Evolutionary conservation across 768 basidiomycete genomes (phyloP), one percentile per base, ranked within the genome.

Genomic region (Boletus edulis): DNA sequence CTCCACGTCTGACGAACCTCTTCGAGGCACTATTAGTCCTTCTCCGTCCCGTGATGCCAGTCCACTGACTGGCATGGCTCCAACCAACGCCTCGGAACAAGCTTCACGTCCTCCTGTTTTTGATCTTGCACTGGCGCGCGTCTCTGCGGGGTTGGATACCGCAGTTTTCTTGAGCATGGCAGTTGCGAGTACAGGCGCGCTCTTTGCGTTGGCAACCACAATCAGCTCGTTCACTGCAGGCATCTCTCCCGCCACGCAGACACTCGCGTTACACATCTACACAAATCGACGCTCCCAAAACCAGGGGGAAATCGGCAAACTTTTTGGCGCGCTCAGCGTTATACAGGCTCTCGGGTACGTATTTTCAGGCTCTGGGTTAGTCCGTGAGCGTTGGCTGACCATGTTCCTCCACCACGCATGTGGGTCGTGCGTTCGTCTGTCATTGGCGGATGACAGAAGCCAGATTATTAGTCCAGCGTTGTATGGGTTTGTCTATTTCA

Each of bases 301-400:
- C 37, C 61, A 60, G 0, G 76, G 75, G 14, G 88, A 93, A 63
- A 74, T 78, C 13, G 94, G 92, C 3, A 78, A 75, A 61, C 75
- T 97, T 17, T 94, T 94, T 63, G 94, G 91, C 13, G 91, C 84
- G 4, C 60, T 94, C 54, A 84, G 86, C 52, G 88, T 94, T 29
- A 60, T 92, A 4, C 82, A 88, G 57, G 83, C 87, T 6, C 64
- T 92, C 11, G 77, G 84, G 83, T 86, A 60, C 44, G 76, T 46
- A 18, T 56, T 49, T 10, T 51, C 35, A 7, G 2, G 14, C n/a
- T 37, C 29, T n/a, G 13, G 9, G 24, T 27, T 24, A 17, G 12
- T 37, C 8, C 17, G 35, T 15, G 24, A 37, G 18, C 5, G 20
- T 54, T 37, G 35, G 24, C 48, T 53, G 17, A 55, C 32, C 15